Evolutionary conservation across 768 basidiomycete genomes (phyloP).

Genomic region (Cystofilobasidium ferigula): DNA sequence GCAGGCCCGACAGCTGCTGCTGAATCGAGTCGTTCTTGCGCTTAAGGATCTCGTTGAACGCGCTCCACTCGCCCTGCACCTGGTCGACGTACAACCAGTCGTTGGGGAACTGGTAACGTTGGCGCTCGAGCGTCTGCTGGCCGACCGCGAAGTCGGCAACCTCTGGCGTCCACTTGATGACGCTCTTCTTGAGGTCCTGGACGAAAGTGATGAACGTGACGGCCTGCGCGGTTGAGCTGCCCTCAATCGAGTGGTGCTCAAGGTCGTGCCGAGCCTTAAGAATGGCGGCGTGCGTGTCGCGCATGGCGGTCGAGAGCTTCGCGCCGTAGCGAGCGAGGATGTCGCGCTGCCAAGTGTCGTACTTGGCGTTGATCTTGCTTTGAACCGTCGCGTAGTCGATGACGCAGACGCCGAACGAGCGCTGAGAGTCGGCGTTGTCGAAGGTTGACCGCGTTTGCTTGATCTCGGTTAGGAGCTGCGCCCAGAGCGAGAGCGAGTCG

Average conservation of each 20-base stretch:
- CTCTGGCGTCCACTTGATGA: conserved; percentile 90
- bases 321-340: conserved; percentile 82
- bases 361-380: conserved; percentile 92
- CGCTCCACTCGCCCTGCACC: conserved; percentile 93
- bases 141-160: conserved; percentile 88
- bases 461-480: conserved; percentile 89
- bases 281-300: conserved; percentile 90
- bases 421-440: conserved; percentile 88
- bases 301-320: conserved; percentile 90
- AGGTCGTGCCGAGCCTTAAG: conserved; percentile 88
- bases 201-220: conserved; percentile 99
- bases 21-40: conserved; percentile 97
- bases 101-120: conserved; percentile 88
- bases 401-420: conserved; percentile 80
- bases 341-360: conserved; percentile 95
- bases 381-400: conserved; percentile 98
- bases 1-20: conserved; percentile 93
- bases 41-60: conserved; percentile 94
- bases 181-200: conserved; percentile 95
- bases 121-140: conserved; percentile 93
- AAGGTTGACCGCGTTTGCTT: conserved; percentile 93
- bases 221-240: conserved; percentile 80
- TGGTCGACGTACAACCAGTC: conserved; percentile 99
- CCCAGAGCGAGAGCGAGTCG: conserved; percentile 86
- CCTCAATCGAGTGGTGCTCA: conserved; percentile 88